These are phyloP conservation scores for Geotrichum histeridarum DNA, from an alignment of 1,139 yeast genomes.

Conservation along the genomic window DNA sequence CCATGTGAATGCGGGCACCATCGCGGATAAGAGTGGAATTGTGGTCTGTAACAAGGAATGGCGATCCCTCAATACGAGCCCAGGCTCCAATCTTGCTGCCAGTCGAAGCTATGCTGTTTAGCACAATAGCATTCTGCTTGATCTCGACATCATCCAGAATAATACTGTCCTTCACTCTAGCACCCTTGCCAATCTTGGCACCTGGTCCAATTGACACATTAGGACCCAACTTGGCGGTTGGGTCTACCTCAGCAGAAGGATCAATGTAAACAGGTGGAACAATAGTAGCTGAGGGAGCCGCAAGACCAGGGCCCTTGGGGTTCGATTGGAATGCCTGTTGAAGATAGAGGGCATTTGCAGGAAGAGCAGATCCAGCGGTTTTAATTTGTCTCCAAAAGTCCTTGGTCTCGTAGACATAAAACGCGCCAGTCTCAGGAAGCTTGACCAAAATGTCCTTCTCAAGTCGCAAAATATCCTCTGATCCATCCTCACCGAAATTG, in stretches of 20 bases:
- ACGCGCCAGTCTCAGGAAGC: slow-evolving; percentile 47
- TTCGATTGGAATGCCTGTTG: slow-evolving; percentile 40
- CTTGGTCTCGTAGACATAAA: slow-evolving; percentile 50
- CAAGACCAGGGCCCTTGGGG: slow-evolving; percentile 37
- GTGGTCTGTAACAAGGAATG: slow-evolving; percentile 45
- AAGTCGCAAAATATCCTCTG: slow-evolving; percentile 48
- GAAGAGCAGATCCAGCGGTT: slow-evolving; percentile 59
- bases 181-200: slow-evolving; percentile 50
- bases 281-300: slow-evolving; percentile 42
- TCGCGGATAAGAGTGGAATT: slow-evolving; percentile 45
- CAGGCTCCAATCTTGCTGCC: slow-evolving; percentile 52
- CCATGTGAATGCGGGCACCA: slow-evolving; percentile 50
- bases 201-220: slow-evolving; percentile 56
- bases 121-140: slow-evolving; percentile 47
- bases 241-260: slow-evolving; percentile 44
- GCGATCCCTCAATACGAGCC: slow-evolving; percentile 61
- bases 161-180: slow-evolving; percentile 52
- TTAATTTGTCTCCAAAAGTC: slow-evolving; percentile 65
- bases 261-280: slow-evolving; percentile 52
- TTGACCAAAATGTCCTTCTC: slow-evolving; percentile 55
- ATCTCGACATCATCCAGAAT: slow-evolving; percentile 48
- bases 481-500: slow-evolving; percentile 36
- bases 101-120: slow-evolving; percentile 51
- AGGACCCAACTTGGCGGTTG: slow-evolving; percentile 54
- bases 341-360: slow-evolving; percentile 55